A percentile compares a stretch with the other conserved stretches of the same genome.
These are phyloP conservation scores for Auricularia cornea DNA, from an alignment of 768 basidiomycete species.

Conservation along the genomic window DNA sequence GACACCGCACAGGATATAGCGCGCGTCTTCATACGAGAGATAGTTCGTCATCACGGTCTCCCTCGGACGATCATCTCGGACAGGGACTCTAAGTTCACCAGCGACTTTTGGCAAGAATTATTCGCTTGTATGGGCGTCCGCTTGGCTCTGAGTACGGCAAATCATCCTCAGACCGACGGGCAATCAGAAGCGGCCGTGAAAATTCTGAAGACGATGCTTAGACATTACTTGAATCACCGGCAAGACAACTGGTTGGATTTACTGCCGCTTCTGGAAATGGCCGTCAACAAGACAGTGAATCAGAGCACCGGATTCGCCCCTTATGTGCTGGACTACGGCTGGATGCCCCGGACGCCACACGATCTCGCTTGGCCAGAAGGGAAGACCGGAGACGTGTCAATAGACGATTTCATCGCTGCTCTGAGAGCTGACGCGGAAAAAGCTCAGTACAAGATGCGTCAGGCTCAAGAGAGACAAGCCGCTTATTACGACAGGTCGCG, in stretches of 20 bases:
- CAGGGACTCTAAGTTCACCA: conserved; percentile 26
- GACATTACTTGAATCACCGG: conserved; percentile 16
- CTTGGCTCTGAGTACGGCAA: conserved; percentile 24
- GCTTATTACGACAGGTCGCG: too few species aligned
- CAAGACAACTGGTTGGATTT: conserved; percentile 28
- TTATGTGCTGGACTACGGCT: conserved; percentile 11
- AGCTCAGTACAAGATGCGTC: too few species aligned
- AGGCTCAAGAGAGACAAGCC: too few species aligned
- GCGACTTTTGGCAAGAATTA: conserved; percentile 22
- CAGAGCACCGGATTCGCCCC: conserved; percentile 22
- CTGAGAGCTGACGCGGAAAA: too few species aligned
- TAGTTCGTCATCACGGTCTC: conserved; percentile 21
- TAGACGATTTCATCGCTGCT: too few species aligned
- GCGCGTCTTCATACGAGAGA: conserved; percentile 16
- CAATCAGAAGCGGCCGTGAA: conserved; percentile 21
- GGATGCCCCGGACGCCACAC: not conserved
- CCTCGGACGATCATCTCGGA: conserved; percentile 24
- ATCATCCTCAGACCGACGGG: conserved; percentile 32
- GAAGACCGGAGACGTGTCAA: too few species aligned
- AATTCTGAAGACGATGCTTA: conserved; percentile 5
- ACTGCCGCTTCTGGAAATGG: conserved; percentile 24
- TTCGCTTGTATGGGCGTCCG: conserved; percentile 16
- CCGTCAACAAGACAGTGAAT: conserved; percentile 22
- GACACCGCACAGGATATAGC: conserved; percentile 6
- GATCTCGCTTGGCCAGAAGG: too few species aligned